Conservation (phyloP, 768 basidiomycete species). For the Boletus rufocinnamomeus region DNA sequence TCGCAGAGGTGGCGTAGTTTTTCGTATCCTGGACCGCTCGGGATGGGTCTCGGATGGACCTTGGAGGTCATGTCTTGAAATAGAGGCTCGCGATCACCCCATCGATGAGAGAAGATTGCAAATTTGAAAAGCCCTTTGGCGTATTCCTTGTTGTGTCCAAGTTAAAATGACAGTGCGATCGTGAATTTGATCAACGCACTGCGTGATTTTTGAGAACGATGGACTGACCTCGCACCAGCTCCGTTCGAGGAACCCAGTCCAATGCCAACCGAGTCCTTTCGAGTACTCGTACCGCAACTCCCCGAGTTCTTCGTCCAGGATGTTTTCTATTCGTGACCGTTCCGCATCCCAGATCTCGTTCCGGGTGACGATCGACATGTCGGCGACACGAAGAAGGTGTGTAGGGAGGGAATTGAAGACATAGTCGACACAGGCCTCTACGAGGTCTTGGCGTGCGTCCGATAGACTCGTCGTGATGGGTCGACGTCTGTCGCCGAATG, state of each 20-base stretch:
- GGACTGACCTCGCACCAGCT: slow-evolving; percentile 8
- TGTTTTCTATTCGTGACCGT: slow-evolving; percentile 1
- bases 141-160: background rate
- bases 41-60: background rate
- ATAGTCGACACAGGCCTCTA: slow-evolving; percentile 3
- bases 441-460: slow-evolving; percentile 9
- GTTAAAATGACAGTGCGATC: no score
- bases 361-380: slow-evolving; percentile 9
- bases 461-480: slow-evolving; percentile 1
- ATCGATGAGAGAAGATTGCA: slow-evolving; percentile 14
- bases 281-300: slow-evolving; percentile 6
- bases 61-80: slow-evolving; percentile 8
- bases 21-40: slow-evolving; percentile 9
- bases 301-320: background rate
- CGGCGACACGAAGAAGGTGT: slow-evolving; percentile 4
- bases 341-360: slow-evolving; percentile 12
- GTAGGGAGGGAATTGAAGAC: slow-evolving; percentile 13
- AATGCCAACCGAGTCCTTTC: background rate
- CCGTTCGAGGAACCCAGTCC: slow-evolving; percentile 11
- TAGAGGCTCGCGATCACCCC: slow-evolving; percentile 9
- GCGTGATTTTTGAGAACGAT: no score
- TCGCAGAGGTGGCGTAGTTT: slow-evolving; percentile 9
- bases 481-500: slow-evolving; percentile 7
- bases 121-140: slow-evolving; percentile 10
- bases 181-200: background rate